A percentile compares a stretch with the other conserved stretches of the same genome.
Evolutionary conservation across 129 eudicot genomes (phyloP).

Genomic region (Arctium lappa): DNA sequence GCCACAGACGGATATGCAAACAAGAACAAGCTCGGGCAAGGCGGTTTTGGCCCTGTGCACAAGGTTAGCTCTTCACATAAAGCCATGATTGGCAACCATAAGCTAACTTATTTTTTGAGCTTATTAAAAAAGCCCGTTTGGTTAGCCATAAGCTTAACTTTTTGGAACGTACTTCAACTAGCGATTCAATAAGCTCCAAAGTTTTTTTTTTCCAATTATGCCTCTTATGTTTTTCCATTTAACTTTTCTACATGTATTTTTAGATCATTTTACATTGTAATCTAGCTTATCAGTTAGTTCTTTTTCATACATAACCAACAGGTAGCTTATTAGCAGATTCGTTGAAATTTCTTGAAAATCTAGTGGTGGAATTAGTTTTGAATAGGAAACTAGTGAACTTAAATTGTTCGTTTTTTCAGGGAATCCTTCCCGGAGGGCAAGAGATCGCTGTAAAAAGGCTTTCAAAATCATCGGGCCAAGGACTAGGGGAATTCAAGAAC

Average conservation of each 20-base stretch:
- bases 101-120: too few relatives aligned
- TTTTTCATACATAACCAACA: neutral
- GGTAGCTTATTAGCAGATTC: neutral
- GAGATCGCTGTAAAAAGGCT: constrained; percentile 80
- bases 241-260: too few relatives aligned
- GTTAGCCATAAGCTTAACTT: neutral
- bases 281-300: neutral
- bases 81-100: neutral
- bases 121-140: too few relatives aligned
- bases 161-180: too few relatives aligned
- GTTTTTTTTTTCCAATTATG: neutral
- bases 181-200: too few relatives aligned
- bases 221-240: neutral
- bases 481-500: constrained; percentile 65
- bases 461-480: constrained; percentile 68
- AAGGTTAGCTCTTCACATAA: constrained; percentile 40
- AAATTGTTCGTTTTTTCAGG: constrained; percentile 38
- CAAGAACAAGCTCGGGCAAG: constrained; percentile 81
- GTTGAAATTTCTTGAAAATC: neutral
- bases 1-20: constrained; percentile 60
- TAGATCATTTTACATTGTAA: neutral
- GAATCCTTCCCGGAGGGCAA: constrained; percentile 52
- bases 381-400: neutral
- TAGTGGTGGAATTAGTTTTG: neutral
- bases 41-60: constrained; percentile 89